phyloP scores from a whole-genome alignment of 2,329 filamentous ascomycete species.

The Ploettnerulaceae sp. region DNA sequence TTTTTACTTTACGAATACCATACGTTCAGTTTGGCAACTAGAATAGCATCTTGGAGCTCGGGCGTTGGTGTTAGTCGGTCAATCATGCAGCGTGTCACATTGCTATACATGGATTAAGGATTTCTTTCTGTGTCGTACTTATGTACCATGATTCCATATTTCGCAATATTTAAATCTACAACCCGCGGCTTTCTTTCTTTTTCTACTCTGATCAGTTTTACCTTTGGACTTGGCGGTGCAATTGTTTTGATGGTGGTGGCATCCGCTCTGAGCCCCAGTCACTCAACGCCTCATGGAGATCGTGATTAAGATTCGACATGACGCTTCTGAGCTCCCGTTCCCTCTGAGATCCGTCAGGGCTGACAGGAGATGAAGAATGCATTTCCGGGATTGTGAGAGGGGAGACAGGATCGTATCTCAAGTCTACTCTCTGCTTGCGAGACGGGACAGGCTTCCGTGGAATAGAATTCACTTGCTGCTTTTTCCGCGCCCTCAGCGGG shows the following conservation, averaged over 20 bases:
- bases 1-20: not conserved
- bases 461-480: not conserved
- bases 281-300: not conserved
- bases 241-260: not conserved
- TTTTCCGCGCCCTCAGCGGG: not conserved
- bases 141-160: conserved; percentile 3
- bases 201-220: not conserved
- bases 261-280: not conserved
- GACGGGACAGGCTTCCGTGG: not conserved
- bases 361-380: not conserved
- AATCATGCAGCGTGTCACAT: not conserved
- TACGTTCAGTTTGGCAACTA: not conserved
- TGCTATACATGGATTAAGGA: not conserved
- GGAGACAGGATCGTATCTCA: not conserved
- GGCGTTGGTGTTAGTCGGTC: not conserved
- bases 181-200: not conserved
- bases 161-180: not conserved
- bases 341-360: no score
- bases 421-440: not conserved
- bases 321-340: not conserved
- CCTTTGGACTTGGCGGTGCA: not conserved
- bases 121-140: not conserved
- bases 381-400: not conserved
- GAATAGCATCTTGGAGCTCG: not conserved
- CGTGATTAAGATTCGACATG: not conserved